Evolutionary conservation across 805 yeast species (phyloP).

Genomic region (Zygoascus biomembranicola): DNA sequence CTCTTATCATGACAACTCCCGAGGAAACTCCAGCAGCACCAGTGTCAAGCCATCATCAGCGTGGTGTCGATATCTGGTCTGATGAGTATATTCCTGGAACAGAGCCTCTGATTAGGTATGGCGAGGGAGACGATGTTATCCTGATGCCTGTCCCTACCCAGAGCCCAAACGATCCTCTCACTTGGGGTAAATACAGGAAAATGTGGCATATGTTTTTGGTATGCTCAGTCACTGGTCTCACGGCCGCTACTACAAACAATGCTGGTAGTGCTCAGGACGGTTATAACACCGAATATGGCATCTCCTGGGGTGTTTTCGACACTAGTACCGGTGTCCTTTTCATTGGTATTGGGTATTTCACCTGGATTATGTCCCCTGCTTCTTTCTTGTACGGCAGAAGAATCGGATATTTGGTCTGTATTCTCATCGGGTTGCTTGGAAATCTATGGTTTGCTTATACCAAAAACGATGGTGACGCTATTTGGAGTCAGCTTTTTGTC

Average conservation of each 20-base stretch:
- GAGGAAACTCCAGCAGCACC: too few relatives aligned
- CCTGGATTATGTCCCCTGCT: conserved; percentile 58
- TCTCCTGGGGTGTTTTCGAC: conserved; percentile 62
- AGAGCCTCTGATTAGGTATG: conserved; percentile 8
- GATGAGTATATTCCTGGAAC: conserved; percentile 22
- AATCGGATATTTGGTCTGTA: conserved; percentile 53
- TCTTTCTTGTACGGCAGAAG: conserved; percentile 64
- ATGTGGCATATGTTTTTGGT: conserved; percentile 34
- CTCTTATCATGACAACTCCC: too few relatives aligned
- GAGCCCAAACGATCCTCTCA: conserved; percentile 63
- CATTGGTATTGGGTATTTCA: conserved; percentile 57
- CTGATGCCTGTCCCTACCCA: conserved; percentile 59
- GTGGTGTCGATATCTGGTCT: neutral
- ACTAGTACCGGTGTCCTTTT: conserved; percentile 77
- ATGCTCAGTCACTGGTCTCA: conserved; percentile 39
- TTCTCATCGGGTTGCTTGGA: conserved; percentile 54
- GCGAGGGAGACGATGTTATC: conserved; percentile 31
- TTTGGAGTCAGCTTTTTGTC: conserved; percentile 71
- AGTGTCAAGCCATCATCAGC: too few relatives aligned
- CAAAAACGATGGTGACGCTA: conserved; percentile 46
- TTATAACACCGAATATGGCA: conserved; percentile 51
- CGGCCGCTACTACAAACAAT: conserved; percentile 54
- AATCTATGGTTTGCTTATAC: conserved; percentile 63
- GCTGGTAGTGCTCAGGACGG: conserved; percentile 68
- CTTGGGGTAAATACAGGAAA: conserved; percentile 47